phyloP scores from a whole-genome alignment of 78 protist genomes.

The Trichosphaerium sp. region DNA sequence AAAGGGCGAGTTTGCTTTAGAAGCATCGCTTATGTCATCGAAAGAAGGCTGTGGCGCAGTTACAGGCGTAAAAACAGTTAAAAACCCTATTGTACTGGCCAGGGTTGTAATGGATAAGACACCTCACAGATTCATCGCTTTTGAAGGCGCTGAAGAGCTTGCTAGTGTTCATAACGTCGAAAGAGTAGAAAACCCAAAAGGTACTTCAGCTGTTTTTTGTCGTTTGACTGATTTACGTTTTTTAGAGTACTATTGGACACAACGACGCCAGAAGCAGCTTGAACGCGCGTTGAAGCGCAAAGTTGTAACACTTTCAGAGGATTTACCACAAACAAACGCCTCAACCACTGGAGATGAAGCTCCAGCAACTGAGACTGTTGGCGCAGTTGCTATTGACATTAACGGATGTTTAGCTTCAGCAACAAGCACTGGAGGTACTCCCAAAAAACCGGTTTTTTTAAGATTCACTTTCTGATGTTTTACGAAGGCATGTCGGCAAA shows the following conservation, averaged over 20 bases:
- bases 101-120: slow-evolving; percentile 34
- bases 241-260: too few species aligned
- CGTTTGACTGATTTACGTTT: too few species aligned
- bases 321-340: not conserved
- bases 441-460: too few species aligned
- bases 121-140: slow-evolving; percentile 10
- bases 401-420: slow-evolving; percentile 56
- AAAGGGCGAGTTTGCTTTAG: too few species aligned
- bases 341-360: not conserved
- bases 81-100: slow-evolving; percentile 44
- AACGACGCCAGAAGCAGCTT: too few species aligned
- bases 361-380: slow-evolving; percentile 49
- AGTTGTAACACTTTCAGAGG: too few species aligned
- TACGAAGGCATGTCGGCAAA: slow-evolving; percentile 63
- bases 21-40: too few species aligned
- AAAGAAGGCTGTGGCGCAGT: not conserved
- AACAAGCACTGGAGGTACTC: slow-evolving; percentile 61
- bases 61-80: slow-evolving; percentile 7
- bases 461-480: too few species aligned
- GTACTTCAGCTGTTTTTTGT: too few species aligned
- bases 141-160: slow-evolving; percentile 30
- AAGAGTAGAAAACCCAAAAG: too few species aligned
- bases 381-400: slow-evolving; percentile 42
- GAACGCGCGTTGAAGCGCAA: too few species aligned
- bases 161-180: slow-evolving; percentile 10